Evolutionary conservation across 2,329 filamentous ascomycete species (phyloP), one percentile per base, ranked within the genome.

Genomic region (Coniochaeta sp.): DNA sequence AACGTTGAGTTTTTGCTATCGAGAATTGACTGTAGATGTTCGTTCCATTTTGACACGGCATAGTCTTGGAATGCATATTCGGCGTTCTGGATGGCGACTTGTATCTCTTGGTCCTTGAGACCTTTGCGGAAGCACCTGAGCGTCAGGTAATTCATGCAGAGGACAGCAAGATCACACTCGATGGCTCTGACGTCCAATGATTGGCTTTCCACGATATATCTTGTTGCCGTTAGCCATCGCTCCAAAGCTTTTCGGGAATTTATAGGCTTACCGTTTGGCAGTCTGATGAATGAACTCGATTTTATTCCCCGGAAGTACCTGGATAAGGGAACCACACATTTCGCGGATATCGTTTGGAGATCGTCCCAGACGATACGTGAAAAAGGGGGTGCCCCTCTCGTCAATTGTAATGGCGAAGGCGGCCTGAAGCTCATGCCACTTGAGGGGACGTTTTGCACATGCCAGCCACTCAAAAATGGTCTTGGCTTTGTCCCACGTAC

Each of bases 401-500:
- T 63, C 36, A 5, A 57, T n/a, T 14, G 59, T 52, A 1, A 52
- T 31, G 2, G 72, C 67, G 9, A 74, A 63, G 8, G 72, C 69
- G 6, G 72, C 71, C 52, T 77, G 70, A 7, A 79, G 70, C 60
- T 79, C 77, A 58, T 76, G 68, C 71, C 70, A 73, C 59, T 73
- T 73, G 0, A 80, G 65, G 0, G 75, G 69, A 0, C 77, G 68
- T 55, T 71, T 73, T 1, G 75, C 72, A 58, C 73, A 74, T 5
- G 70, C 70, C 14, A 79, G 66, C 74, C 74, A 78, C 1, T 71
- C 69, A 1, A 79, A 66, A 17, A 79, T 66, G 16, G 62, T 66
- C 60, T 67, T 67, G 0, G 70, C 68, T 43, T 65, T 59, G 0
- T 60, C 33, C 68, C 69, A 72, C 17, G 67, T 58, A n/a, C 60